These are phyloP conservation scores for Fusarium incarnatum DNA, from an alignment of 2,329 filamentous ascomycete genomes.

Conservation along the genomic window DNA sequence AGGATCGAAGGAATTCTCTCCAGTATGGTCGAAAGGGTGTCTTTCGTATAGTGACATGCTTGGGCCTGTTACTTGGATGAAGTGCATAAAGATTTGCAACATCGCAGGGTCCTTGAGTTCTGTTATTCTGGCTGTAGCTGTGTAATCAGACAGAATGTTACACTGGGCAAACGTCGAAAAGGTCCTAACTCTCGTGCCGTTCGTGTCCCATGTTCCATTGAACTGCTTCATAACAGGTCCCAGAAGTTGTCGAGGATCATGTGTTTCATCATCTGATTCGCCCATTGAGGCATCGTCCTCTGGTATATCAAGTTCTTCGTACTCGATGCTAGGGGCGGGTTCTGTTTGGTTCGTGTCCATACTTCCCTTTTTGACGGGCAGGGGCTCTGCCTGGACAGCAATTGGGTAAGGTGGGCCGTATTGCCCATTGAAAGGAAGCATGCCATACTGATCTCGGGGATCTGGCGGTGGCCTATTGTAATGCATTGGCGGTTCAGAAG, in stretches of 20 bases:
- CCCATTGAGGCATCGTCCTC: conserved; percentile 73
- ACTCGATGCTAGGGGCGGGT: conserved; percentile 41
- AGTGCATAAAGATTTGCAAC: conserved; percentile 88
- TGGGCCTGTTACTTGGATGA: conserved; percentile 88
- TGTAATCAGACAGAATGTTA: conserved; percentile 72
- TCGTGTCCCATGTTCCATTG: conserved; percentile 42
- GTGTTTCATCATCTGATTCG: conserved; percentile 69
- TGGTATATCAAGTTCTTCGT: conserved; percentile 47
- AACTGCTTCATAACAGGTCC: conserved; percentile 54
- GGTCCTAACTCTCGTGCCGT: conserved; percentile 60
- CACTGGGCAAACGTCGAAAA: conserved; percentile 63
- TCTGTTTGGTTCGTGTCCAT: conserved; percentile 10
- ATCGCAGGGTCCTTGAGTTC: conserved; percentile 85
- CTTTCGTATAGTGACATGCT: conserved; percentile 90
- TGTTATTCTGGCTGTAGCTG: conserved; percentile 71
- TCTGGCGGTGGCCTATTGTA: conserved; percentile 32
- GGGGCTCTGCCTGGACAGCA: conserved; percentile 12
- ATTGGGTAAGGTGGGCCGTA: conserved; percentile 14
- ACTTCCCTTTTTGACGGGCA: conserved; percentile 17
- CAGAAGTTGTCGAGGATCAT: conserved; percentile 53
- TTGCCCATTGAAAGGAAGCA: conserved; percentile 22
- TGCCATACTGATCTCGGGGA: conserved; percentile 30
- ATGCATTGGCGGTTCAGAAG: conserved; percentile 21
- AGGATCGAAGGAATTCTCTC: conserved; percentile 65
- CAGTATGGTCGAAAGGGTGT: conserved; percentile 77